Conservation (phyloP, 192 early-diverging fungal genomes). For the Coemansia sp. region DNA sequence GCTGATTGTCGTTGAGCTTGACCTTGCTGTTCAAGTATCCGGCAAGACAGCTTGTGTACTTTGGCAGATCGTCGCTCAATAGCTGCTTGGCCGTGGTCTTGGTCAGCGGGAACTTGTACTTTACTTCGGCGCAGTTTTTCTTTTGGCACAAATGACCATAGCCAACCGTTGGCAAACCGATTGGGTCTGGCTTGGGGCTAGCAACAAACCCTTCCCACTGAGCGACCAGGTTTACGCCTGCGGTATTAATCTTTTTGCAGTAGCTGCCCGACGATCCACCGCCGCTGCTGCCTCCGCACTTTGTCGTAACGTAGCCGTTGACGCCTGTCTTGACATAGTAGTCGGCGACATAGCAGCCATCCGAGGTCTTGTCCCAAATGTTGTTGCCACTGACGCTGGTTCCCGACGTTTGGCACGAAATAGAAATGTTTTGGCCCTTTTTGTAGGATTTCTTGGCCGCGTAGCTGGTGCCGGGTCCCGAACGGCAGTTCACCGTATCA, state of each 20-base stretch:
- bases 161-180: slow-evolving; percentile 52
- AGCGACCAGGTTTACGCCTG: slow-evolving; percentile 36
- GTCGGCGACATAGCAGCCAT: slow-evolving; percentile 50
- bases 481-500: slow-evolving; percentile 24
- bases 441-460: slow-evolving; percentile 20
- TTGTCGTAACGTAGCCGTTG: slow-evolving; percentile 21
- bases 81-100: slow-evolving; percentile 33
- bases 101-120: slow-evolving; percentile 33
- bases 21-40: slow-evolving; percentile 11
- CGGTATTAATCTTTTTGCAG: slow-evolving; percentile 25
- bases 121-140: slow-evolving; percentile 30
- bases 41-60: slow-evolving; percentile 36
- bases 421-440: slow-evolving; percentile 15
- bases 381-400: slow-evolving; percentile 29
- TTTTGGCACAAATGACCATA: slow-evolving; percentile 39
- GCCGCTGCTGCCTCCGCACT: slow-evolving; percentile 14
- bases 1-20: slow-evolving; percentile 43
- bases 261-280: slow-evolving; percentile 13
- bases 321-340: slow-evolving; percentile 45
- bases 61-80: slow-evolving; percentile 23
- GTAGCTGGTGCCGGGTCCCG: slow-evolving; percentile 34
- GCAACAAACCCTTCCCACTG: slow-evolving; percentile 48
- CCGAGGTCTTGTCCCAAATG: slow-evolving; percentile 48
- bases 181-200: slow-evolving; percentile 41
- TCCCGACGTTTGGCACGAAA: slow-evolving; percentile 34